phyloP scores from a whole-genome alignment of 331 rosid genomes.

The Spiraea crenata region DNA sequence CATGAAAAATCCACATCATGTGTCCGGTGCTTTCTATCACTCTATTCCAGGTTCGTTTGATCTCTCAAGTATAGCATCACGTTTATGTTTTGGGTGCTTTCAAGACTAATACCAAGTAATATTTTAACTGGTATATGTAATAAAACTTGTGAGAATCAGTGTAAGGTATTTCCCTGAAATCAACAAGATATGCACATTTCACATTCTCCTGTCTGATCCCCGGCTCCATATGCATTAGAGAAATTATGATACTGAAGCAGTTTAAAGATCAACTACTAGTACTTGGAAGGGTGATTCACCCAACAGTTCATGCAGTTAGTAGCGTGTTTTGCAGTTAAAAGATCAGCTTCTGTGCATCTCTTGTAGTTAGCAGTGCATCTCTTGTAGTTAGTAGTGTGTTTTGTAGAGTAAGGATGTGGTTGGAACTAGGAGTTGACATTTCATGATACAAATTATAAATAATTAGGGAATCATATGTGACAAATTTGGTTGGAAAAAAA shows the following conservation, averaged over 20 bases:
- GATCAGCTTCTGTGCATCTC: too few species aligned
- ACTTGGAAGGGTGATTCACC: not conserved
- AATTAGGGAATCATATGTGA: not conserved
- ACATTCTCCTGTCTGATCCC: not conserved
- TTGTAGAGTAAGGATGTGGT: not conserved
- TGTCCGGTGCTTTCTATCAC: slow-evolving; percentile 10
- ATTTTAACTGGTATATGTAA: not conserved
- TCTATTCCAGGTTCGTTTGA: slow-evolving; percentile 28
- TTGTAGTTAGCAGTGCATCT: too few species aligned
- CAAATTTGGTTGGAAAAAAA: not conserved
- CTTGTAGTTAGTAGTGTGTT: not conserved
- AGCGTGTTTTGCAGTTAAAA: too few species aligned
- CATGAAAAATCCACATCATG: slow-evolving; percentile 1
- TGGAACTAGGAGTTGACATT: not conserved
- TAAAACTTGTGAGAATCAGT: too few species aligned
- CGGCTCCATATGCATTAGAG: not conserved
- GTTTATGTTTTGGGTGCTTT: not conserved
- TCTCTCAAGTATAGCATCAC: not conserved
- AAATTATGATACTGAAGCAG: not conserved
- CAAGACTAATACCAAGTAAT: not conserved
- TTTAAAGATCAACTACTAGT: not conserved
- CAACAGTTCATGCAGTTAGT: too few species aligned
- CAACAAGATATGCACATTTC: not conserved
- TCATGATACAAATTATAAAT: too few species aligned
- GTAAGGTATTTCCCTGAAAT: not conserved